A percentile compares a stretch with the other conserved stretches of the same genome.
phyloP scores from a whole-genome alignment of 805 yeast genomes.

The Schwanniomyces vanrijiae region DNA sequence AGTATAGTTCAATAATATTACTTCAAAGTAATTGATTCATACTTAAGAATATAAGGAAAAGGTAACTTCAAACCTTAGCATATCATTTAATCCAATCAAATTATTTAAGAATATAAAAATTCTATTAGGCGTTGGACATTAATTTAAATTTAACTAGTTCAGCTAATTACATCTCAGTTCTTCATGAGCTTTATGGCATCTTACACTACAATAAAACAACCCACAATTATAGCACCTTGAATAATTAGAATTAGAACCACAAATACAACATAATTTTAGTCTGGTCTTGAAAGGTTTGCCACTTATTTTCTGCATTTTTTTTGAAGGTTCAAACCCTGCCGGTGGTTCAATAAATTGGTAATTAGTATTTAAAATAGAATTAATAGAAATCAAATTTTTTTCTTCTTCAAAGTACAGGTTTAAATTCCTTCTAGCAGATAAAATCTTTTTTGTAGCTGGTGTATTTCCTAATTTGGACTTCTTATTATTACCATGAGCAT shows the following conservation, averaged over 20 bases:
- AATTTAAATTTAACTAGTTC: neutral
- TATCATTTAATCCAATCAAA: no score
- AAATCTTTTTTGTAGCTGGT: constrained; percentile 41
- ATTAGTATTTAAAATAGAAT: constrained; percentile 40
- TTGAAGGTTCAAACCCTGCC: constrained; percentile 16
- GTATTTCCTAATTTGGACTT: constrained; percentile 40
- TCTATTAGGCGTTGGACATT: neutral
- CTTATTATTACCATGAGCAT: constrained; percentile 21
- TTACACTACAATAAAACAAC: constrained; percentile 39
- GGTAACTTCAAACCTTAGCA: neutral
- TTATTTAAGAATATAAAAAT: no score
- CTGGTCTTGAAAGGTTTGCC: constrained; percentile 26
- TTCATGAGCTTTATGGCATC: constrained; percentile 38
- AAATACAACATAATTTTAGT: constrained; percentile 40
- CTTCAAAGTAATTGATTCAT: no score
- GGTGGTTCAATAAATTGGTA: constrained; percentile 41
- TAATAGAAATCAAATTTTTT: constrained; percentile 41
- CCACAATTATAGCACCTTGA: constrained; percentile 42
- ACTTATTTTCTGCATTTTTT: constrained; percentile 15
- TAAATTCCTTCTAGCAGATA: constrained; percentile 43
- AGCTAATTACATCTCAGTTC: constrained; percentile 40
- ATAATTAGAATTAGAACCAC: constrained; percentile 37
- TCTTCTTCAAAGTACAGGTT: constrained; percentile 48
- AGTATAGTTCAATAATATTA: no score
- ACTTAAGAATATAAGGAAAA: no score